Evolutionary conservation across 1,139 yeast genomes (phyloP).

Genomic region (Yamadazyma siamensis): DNA sequence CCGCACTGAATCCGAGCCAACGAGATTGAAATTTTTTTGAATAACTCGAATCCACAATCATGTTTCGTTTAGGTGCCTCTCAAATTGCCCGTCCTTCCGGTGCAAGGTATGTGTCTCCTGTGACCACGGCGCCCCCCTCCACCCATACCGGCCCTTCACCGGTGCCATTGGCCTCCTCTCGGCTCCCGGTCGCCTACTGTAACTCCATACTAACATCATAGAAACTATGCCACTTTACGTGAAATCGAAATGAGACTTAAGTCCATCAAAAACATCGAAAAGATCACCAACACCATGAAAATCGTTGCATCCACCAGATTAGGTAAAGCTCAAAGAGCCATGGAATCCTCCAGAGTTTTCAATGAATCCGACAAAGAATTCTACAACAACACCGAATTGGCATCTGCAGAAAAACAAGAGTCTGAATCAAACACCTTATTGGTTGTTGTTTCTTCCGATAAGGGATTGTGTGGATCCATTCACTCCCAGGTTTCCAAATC

Average conservation of each 20-base stretch:
- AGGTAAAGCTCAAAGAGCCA: conserved; percentile 93
- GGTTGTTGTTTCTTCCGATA: conserved; percentile 91
- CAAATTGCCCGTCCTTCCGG: conserved; percentile 60
- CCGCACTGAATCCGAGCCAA: conserved; percentile 15
- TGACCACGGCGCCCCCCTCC: background rate
- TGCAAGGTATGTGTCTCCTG: conserved; percentile 47
- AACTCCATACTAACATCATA: conserved; percentile 19
- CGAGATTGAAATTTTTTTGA: conserved; percentile 10
- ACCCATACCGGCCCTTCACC: background rate
- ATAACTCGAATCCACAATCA: conserved; percentile 15
- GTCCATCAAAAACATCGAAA: conserved; percentile 97
- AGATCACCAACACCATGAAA: conserved; percentile 99
- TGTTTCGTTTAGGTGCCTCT: conserved; percentile 66
- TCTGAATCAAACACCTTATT: conserved; percentile 60
- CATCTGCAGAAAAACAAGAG: conserved; percentile 30
- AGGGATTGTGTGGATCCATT: conserved; percentile 98
- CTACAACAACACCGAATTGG: conserved; percentile 78
- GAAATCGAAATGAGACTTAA: conserved; percentile 98
- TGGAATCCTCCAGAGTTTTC: conserved; percentile 84
- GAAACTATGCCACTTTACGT: conserved; percentile 97
- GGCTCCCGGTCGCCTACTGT: background rate
- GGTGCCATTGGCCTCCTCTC: conserved; percentile 1
- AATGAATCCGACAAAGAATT: conserved; percentile 78
- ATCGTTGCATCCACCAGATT: conserved; percentile 98
- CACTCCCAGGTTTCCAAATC: conserved; percentile 92